phyloP scores from a whole-genome alignment of 2,329 filamentous ascomycete species.

The Penicillium sp. region DNA sequence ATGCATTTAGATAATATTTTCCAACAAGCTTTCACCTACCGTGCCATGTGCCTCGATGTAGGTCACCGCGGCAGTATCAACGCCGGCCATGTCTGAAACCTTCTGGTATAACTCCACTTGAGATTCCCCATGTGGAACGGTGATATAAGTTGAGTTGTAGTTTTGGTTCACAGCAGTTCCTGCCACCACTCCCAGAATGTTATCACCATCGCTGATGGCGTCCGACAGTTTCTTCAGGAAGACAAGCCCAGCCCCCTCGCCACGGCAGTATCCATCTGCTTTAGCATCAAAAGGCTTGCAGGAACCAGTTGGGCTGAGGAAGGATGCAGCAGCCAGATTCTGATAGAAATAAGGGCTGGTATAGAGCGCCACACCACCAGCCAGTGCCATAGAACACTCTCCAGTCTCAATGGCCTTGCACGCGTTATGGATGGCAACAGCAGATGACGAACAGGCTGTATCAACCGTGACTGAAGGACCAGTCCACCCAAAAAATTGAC shows the following conservation, averaged over 20 bases:
- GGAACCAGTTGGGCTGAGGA: constrained; percentile 49
- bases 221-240: constrained; percentile 47
- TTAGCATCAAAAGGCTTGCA: constrained; percentile 46
- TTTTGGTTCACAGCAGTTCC: constrained; percentile 27
- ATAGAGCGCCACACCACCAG: constrained; percentile 25
- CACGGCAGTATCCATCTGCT: constrained; percentile 49
- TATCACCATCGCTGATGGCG: constrained; percentile 44
- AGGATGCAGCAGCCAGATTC: constrained; percentile 41
- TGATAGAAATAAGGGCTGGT: constrained; percentile 27
- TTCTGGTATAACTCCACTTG: constrained; percentile 35
- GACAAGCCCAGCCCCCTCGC: constrained; percentile 48
- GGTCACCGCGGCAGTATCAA: constrained; percentile 26
- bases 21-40: constrained; percentile 6
- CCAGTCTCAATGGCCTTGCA: constrained; percentile 26
- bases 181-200: constrained; percentile 34
- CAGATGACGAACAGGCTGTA: constrained; percentile 44
- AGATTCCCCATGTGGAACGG: constrained; percentile 28
- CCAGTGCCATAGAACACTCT: constrained; percentile 24
- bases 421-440: constrained; percentile 35
- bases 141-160: constrained; percentile 18
- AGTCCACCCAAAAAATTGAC: constrained; percentile 38
- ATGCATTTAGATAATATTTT: not conserved
- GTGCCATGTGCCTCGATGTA: constrained; percentile 35
- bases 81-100: constrained; percentile 31
- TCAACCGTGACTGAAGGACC: constrained; percentile 44